These are phyloP conservation scores for Neurospora sp. DNA, from an alignment of 495 filamentous ascomycete species.

Conservation along the genomic window DNA sequence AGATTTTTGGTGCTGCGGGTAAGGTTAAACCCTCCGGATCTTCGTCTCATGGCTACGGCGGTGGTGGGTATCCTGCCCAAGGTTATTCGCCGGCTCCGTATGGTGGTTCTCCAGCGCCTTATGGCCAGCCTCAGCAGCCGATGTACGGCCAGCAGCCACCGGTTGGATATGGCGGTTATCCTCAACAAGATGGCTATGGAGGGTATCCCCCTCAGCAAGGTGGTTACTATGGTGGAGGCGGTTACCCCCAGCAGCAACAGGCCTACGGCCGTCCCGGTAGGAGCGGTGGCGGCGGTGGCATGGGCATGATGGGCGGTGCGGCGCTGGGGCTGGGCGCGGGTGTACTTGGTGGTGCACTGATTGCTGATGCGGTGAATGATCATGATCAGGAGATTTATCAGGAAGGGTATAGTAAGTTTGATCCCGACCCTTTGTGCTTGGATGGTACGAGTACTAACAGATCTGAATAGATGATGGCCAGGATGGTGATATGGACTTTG, in stretches of 20 bases:
- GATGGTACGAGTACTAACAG: not conserved
- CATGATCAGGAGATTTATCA: constrained; percentile 43
- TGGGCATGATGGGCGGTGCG: constrained; percentile 59
- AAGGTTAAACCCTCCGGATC: not conserved
- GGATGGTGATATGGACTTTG: constrained; percentile 28
- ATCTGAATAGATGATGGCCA: constrained; percentile 29
- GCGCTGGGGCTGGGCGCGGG: constrained; percentile 72
- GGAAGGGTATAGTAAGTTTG: constrained; percentile 30
- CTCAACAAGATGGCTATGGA: constrained; percentile 21
- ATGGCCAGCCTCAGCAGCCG: constrained; percentile 18
- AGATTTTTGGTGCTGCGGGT: constrained; percentile 34
- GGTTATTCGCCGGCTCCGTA: constrained; percentile 29
- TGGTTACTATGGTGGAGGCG: constrained; percentile 28
- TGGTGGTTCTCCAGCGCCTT: constrained; percentile 16
- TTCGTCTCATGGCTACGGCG: not conserved
- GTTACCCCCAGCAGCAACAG: constrained; percentile 20
- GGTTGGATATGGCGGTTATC: constrained; percentile 24
- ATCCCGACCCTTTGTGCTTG: not conserved
- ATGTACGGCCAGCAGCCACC: constrained; percentile 28
- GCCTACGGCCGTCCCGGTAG: constrained; percentile 5
- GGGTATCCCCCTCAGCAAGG: constrained; percentile 12
- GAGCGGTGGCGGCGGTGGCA: constrained; percentile 35
- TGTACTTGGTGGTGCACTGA: constrained; percentile 57
- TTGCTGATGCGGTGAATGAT: constrained; percentile 57
- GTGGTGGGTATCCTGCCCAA: not conserved